Evolutionary conservation across 352 stramenopile genomes (phyloP).

Genomic region (Saprolegnia diclina): DNA sequence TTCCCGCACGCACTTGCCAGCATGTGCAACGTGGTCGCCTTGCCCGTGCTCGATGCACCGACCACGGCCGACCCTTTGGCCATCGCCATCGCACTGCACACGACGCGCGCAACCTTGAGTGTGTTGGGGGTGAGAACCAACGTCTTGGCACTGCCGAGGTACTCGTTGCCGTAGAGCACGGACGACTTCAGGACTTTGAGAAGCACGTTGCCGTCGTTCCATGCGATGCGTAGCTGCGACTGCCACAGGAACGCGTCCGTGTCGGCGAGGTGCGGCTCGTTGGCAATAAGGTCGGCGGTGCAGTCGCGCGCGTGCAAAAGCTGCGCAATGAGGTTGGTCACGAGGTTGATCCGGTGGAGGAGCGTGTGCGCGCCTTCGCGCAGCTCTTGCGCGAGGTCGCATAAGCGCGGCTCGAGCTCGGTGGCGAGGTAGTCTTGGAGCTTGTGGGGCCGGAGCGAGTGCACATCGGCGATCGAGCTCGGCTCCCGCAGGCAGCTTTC

Average conservation of each 20-base stretch:
- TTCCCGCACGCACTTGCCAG: slow-evolving; percentile 47
- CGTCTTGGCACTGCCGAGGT: slow-evolving; percentile 42
- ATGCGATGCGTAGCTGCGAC: slow-evolving; percentile 58
- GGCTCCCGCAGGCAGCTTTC: slow-evolving; percentile 32
- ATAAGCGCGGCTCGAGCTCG: slow-evolving; percentile 14
- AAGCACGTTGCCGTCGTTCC: slow-evolving; percentile 45
- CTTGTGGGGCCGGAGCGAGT: background rate
- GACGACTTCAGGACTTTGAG: slow-evolving; percentile 46
- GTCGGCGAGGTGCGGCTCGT: background rate
- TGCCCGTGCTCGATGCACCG: slow-evolving; percentile 38
- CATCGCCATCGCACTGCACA: slow-evolving; percentile 33
- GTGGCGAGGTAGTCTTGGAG: slow-evolving; percentile 11
- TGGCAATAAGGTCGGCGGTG: background rate
- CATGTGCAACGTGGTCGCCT: slow-evolving; percentile 38
- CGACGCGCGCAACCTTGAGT: slow-evolving; percentile 18
- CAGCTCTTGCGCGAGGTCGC: slow-evolving; percentile 4
- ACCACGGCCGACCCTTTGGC: slow-evolving; percentile 39
- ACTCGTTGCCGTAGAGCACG: slow-evolving; percentile 66
- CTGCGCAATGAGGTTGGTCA: slow-evolving; percentile 23
- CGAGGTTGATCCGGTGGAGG: slow-evolving; percentile 8
- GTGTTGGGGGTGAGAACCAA: slow-evolving; percentile 17
- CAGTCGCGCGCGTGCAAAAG: slow-evolving; percentile 21
- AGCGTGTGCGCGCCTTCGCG: background rate
- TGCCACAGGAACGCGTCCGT: slow-evolving; percentile 40
- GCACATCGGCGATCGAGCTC: background rate